These are phyloP conservation scores for Taphrina deformans DNA, from an alignment of 1,139 yeast genomes.

Conservation along the genomic window DNA sequence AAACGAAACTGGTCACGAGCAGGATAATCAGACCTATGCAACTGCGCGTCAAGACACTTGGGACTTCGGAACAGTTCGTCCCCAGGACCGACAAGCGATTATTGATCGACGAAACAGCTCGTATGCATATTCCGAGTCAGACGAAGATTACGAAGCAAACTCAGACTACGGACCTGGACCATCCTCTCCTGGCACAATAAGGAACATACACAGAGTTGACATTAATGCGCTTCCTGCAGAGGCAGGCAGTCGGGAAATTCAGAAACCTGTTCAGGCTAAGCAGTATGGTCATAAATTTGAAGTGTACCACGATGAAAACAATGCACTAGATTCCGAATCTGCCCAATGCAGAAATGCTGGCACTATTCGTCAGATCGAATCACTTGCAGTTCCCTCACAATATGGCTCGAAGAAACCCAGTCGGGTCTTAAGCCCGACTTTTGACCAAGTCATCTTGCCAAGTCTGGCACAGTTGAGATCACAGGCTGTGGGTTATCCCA, in stretches of 20 bases:
- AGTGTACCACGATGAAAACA: background rate
- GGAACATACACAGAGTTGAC: background rate
- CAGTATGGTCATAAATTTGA: background rate
- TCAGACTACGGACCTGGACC: background rate
- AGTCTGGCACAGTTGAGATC: background rate
- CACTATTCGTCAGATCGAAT: background rate
- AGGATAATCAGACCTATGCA: background rate
- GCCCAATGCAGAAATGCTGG: background rate
- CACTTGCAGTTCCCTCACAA: background rate
- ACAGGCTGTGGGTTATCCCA: slow-evolving; percentile 21
- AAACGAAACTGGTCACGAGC: background rate
- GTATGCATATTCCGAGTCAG: slow-evolving; percentile 14
- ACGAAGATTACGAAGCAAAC: background rate
- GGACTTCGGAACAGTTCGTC: slow-evolving; percentile 28
- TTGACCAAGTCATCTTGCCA: background rate
- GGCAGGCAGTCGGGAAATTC: background rate
- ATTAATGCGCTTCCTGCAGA: background rate
- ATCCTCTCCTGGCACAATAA: background rate
- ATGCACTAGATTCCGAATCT: background rate
- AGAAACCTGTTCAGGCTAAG: background rate
- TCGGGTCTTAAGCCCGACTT: background rate
- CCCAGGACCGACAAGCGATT: slow-evolving; percentile 6
- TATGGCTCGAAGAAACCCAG: background rate
- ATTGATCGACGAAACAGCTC: slow-evolving; percentile 16
- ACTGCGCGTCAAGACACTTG: slow-evolving; percentile 11